Conservation (phyloP, 2,329 filamentous ascomycete species). For the Apiospora phragmitis region DNA sequence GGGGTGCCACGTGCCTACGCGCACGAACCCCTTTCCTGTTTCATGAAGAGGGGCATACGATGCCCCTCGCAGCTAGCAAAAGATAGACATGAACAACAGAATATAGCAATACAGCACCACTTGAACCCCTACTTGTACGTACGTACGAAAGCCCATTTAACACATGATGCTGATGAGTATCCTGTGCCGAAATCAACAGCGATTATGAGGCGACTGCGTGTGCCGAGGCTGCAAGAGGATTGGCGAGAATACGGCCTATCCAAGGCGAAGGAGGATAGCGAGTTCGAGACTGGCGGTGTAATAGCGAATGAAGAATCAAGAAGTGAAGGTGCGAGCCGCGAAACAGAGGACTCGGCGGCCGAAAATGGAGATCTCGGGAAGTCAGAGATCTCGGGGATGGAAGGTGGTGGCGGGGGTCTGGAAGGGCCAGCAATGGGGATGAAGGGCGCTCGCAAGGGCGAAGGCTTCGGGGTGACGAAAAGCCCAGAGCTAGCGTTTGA, state of each 20-base stretch:
- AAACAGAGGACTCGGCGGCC: neutral
- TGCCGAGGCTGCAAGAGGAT: neutral
- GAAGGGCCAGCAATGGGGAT: neutral
- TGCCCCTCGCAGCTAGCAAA: no score
- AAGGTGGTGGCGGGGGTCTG: neutral
- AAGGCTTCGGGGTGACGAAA: neutral
- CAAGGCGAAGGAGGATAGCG: neutral
- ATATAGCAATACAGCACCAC: no score
- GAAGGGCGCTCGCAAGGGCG: neutral
- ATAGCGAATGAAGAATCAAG: neutral
- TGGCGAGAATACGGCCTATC: neutral
- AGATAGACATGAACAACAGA: no score
- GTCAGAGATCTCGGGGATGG: neutral
- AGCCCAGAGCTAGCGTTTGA: neutral
- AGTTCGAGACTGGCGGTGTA: neutral
- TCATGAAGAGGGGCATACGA: no score
- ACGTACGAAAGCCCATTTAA: no score
- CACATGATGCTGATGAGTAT: neutral
- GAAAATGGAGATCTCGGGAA: neutral
- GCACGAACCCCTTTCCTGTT: no score
- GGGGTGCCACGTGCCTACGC: no score
- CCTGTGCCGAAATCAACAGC: neutral
- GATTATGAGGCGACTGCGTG: neutral
- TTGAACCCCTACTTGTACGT: no score
- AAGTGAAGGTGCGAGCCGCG: neutral